Percentiles rank a stretch among this genome's conserved stretches.
Evolutionary conservation across 192 early-diverging fungal species (phyloP).

Genomic region (Fimicolochytrium jonesii): DNA sequence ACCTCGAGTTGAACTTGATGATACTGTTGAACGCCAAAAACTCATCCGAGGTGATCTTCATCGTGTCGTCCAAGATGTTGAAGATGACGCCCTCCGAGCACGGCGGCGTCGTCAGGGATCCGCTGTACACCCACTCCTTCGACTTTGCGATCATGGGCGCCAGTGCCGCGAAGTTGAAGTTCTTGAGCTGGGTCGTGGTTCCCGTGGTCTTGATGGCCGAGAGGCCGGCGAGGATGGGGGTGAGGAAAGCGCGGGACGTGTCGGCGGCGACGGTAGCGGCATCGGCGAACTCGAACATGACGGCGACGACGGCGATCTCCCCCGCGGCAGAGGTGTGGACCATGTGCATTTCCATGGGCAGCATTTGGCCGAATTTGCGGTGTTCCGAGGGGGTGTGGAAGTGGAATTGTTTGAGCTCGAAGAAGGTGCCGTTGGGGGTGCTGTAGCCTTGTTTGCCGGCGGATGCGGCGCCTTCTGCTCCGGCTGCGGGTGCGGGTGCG

Average conservation of each 20-base stretch:
- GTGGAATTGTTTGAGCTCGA: constrained; percentile 50
- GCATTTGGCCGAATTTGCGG: background rate
- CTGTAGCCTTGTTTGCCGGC: background rate
- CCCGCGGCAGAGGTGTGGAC: constrained; percentile 41
- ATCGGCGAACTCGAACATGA: constrained; percentile 42
- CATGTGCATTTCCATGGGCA: constrained; percentile 43
- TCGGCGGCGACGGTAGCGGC: constrained; percentile 1
- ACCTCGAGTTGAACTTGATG: background rate
- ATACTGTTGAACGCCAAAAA: background rate
- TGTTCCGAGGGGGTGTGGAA: constrained; percentile 64
- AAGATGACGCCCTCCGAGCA: constrained; percentile 52
- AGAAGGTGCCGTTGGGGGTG: background rate
- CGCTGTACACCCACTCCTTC: constrained; percentile 37
- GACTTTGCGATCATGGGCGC: background rate
- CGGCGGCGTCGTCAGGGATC: constrained; percentile 60
- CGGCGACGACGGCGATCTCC: constrained; percentile 42
- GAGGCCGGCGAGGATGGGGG: background rate
- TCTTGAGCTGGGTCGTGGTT: constrained; percentile 1
- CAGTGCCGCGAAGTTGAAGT: constrained; percentile 14
- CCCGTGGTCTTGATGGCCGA: background rate
- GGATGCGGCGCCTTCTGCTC: too few relatives aligned
- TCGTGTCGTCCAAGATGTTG: background rate
- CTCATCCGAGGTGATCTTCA: background rate
- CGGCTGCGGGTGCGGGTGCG: too few relatives aligned
- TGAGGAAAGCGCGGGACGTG: background rate